These are phyloP conservation scores for Durusdinium trenchii DNA, from an alignment of 73 alveolate genomes.

Conservation along the genomic window DNA sequence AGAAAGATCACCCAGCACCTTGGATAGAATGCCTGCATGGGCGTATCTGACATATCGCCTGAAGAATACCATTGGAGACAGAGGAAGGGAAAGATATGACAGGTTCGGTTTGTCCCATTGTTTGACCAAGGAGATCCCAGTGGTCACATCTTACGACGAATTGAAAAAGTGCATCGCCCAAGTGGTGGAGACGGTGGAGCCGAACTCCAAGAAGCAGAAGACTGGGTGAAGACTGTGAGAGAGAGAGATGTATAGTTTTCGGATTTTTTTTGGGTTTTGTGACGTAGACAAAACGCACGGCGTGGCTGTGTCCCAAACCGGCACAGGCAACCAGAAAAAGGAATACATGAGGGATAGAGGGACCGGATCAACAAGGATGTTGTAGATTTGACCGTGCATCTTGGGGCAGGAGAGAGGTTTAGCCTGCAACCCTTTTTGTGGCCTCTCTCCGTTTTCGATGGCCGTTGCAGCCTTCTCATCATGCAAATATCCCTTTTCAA, in stretches of 20 bases:
- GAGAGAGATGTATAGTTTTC: not conserved
- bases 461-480: too few relatives aligned
- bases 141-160: conserved; percentile 56
- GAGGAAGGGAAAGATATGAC: not conserved
- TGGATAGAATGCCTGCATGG: not conserved
- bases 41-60: not conserved
- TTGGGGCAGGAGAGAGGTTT: too few relatives aligned
- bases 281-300: too few relatives aligned
- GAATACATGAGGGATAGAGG: too few relatives aligned
- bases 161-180: not conserved
- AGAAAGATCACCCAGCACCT: conserved; percentile 52
- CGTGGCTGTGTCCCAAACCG: not conserved
- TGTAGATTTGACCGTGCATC: too few relatives aligned
- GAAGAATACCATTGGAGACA: not conserved
- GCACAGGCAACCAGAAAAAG: not conserved
- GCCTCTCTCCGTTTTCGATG: too few relatives aligned
- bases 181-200: conserved; percentile 48
- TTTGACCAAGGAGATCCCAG: conserved; percentile 49
- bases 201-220: conserved; percentile 56
- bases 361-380: too few relatives aligned
- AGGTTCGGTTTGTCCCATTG: not conserved
- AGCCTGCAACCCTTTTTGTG: too few relatives aligned
- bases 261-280: not conserved
- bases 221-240: not conserved
- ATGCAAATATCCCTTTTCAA: too few relatives aligned